Conservation (phyloP, 768 basidiomycete species). For the Cystobasidiopsis lactophilus region DNA sequence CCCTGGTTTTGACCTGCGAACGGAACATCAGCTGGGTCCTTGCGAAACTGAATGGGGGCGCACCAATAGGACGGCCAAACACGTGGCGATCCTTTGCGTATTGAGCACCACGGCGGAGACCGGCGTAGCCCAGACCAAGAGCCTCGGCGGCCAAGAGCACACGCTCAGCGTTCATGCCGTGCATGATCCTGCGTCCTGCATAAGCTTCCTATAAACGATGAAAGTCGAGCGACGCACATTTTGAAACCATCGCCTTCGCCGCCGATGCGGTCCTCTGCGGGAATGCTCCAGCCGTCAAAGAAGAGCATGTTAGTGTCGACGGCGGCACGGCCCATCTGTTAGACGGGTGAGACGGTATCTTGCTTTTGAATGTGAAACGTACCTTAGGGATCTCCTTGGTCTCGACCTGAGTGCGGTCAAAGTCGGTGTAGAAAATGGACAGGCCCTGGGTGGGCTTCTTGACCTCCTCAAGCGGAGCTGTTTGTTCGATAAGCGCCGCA, state of each 20-base stretch:
- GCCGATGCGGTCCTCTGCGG: constrained; percentile 10
- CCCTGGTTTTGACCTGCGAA: constrained; percentile 18
- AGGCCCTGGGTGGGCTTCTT: constrained; percentile 9
- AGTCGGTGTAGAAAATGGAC: constrained; percentile 13
- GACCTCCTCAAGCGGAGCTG: neutral
- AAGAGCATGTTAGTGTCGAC: constrained; percentile 18
- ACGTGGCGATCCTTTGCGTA: constrained; percentile 16
- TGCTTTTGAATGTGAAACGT: neutral
- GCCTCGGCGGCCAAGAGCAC: constrained; percentile 17
- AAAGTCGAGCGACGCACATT: constrained; percentile 2
- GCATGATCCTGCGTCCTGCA: constrained; percentile 7
- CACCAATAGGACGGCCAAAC: constrained; percentile 16
- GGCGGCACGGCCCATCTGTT: constrained; percentile 16
- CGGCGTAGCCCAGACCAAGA: constrained; percentile 15
- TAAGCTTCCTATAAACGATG: neutral
- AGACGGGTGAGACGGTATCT: constrained; percentile 3
- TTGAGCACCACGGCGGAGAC: constrained; percentile 10
- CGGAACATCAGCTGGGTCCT: no score
- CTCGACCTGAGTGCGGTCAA: constrained; percentile 1
- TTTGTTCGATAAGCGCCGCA: neutral
- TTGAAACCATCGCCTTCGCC: constrained; percentile 18
- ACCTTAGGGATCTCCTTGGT: neutral
- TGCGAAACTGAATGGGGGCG: no score
- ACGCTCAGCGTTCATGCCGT: constrained; percentile 20
- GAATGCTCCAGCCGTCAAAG: constrained; percentile 12